phyloP scores from a whole-genome alignment of 495 filamentous ascomycete species.

The Hyaloscypha variabilis region DNA sequence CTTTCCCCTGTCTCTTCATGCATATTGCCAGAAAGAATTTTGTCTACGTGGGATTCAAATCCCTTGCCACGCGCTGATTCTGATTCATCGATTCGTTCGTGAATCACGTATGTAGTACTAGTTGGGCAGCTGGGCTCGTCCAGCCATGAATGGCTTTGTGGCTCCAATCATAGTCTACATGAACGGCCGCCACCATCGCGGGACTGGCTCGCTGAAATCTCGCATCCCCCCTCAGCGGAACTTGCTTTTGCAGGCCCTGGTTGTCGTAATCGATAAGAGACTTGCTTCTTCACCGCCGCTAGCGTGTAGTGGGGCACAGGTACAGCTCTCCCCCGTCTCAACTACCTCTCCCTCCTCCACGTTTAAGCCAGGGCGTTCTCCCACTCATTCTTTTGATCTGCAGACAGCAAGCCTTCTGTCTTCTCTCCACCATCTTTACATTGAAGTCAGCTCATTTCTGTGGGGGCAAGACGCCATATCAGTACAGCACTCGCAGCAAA shows the following conservation, averaged over 20 bases:
- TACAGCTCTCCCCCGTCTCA: background rate
- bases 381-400: slow-evolving; percentile 4
- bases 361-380: slow-evolving; percentile 11
- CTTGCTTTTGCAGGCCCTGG: slow-evolving; percentile 9
- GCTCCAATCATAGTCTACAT: slow-evolving; percentile 8
- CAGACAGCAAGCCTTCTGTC: slow-evolving; percentile 1
- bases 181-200: background rate
- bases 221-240: background rate
- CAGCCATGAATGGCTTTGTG: background rate
- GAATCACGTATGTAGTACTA: background rate
- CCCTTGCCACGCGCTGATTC: background rate
- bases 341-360: slow-evolving; percentile 2
- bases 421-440: background rate
- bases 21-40: background rate
- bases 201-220: background rate
- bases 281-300: slow-evolving; percentile 22
- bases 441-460: no score
- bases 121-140: background rate
- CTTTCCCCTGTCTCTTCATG: slow-evolving; percentile 3
- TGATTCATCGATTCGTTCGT: slow-evolving; percentile 6
- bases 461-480: background rate
- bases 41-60: background rate
- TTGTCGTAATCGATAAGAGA: slow-evolving; percentile 24
- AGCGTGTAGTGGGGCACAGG: slow-evolving; percentile 2
- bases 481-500: background rate